Evolutionary conservation across 129 eudicot species (phyloP).

Genomic region (Cynara cardunculus): DNA sequence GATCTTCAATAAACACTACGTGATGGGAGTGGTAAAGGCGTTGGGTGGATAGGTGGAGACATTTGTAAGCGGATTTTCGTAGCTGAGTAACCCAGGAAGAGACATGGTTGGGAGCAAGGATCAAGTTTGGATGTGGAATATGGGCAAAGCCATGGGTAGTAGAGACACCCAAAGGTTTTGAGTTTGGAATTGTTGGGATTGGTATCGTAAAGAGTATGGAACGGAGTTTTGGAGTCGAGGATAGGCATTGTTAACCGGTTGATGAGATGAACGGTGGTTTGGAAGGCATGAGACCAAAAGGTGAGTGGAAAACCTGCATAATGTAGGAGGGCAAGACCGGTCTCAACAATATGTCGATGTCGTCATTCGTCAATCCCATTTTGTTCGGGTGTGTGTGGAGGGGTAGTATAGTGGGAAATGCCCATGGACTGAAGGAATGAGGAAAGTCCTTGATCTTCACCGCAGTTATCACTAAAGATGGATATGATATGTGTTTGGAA

Average conservation of each 20-base stretch:
- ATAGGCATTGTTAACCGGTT: no score
- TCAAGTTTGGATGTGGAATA: background rate
- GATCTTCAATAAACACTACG: no score
- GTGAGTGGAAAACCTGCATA: no score
- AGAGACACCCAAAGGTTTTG: no score
- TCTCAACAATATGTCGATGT: background rate
- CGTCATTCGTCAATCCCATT: background rate
- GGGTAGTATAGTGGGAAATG: background rate
- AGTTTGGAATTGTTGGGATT: background rate
- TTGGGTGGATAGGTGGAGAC: no score
- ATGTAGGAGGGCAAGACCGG: no score
- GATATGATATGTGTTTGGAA: no score
- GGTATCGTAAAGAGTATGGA: background rate
- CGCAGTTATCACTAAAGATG: background rate
- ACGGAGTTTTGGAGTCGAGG: background rate
- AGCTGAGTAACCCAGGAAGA: background rate
- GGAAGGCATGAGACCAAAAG: no score
- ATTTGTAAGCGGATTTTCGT: background rate
- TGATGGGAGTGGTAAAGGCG: no score
- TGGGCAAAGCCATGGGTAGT: no score
- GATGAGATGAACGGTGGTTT: no score
- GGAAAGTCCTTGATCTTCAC: slow-evolving; percentile 1
- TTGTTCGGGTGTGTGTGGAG: background rate
- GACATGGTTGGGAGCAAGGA: background rate
- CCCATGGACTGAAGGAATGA: background rate